Base-by-base conservation (phyloP, 208 protist genomes). In the Herpetomonas tarakana region DNA sequence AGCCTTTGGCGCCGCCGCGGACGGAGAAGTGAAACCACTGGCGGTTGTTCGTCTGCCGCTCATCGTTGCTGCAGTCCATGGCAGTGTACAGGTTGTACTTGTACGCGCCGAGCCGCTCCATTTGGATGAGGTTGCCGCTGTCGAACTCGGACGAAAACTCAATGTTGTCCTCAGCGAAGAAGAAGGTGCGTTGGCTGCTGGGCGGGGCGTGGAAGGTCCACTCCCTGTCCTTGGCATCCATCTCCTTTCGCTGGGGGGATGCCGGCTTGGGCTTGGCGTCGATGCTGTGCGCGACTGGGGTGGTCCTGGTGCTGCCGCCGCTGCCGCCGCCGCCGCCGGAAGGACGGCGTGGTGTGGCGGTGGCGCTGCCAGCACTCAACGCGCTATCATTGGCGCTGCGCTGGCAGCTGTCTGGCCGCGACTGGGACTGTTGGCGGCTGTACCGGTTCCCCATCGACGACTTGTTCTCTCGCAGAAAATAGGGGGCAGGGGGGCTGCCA, bases 1-100 rank as follows among this genome's bases (percentile, higher is more conserved):
- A 56, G 18, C 87, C 88, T 35, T 81, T 85, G 21, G 27, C 45
- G 44, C 75, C 86, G 12, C 91, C 91, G 16, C 79, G 83, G 29
- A 97, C 78, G 18, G 85, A 80, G 70, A 97, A 97, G 73, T 97
- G 86, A 65, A 96, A 96, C 91, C 93, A 97, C 62, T 96, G 87
- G 11, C 91, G 78, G 61, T 93, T 93, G 63, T 92, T 91, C 21
- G 84, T 95, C 75, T 96, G 89, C 21, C 67, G 63, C 18, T 77
- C 65, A 1, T 80, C 52, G 62, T 93, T 94, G 58, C 81, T 81
- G 64, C 89, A 96, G 83, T 97, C 91, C 68, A 83, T 78, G 21
- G 78, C 46, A 21, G 76, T 89, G 73, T 88, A 94, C 59, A 91
- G 68, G 61, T 75, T 76, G 60, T 97, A 93, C 19, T 74, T 67